Evolutionary conservation across 2,329 filamentous ascomycete species (phyloP), one percentile per base, ranked within the genome.

Genomic region (Fusarium illudens): DNA sequence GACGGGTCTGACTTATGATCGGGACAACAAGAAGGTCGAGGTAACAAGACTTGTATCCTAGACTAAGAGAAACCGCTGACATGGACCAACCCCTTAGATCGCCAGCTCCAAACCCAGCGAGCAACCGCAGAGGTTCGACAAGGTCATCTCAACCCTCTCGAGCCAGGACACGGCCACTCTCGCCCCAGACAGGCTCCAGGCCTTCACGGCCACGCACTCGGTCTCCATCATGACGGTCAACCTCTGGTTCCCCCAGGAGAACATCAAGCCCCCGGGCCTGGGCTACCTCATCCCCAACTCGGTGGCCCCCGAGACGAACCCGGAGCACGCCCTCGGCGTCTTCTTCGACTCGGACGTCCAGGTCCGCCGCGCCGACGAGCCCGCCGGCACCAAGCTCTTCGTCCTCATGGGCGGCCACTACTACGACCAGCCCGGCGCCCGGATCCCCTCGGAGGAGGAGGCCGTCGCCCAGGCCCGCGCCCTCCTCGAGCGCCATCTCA

Each of bases 341-440:
- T 91, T 98, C 63, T 98, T 98, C 78, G 94, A 97, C 79, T 92
- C 90, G 3, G 89, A 93, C 67, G 86, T 81, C 29, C 66, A 75
- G 57, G 67, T 71, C 42, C 73, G 79, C 50, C 86, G 84, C 17
- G 84, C 87, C 71, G 87, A 91, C 75, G 78, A 79, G 64, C 78
- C 78, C n/a, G 68, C 70, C 33, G 93, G 92, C 22, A 97, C 93
- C 13, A 97, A 97, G 78, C 80, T 98, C 55, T 97, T 95, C 15
- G 92, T 98, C 71, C 97, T 99, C 89, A 83, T 99, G 59, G 96
- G 96, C 62, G 96, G 96, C 2, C 94, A 97, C 80, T 93, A 92
- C 86, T 98, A 93, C 76, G 86, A 82, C 60, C 89, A 85, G 82
- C 74, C 68, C 46, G 73, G 72, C 68, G 69, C 68, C 46, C 73